Percentiles rank a stretch among this genome's conserved stretches.
These are phyloP conservation scores for Microcyclosporella mali DNA, from an alignment of 2,329 filamentous ascomycete genomes.

Conservation along the genomic window DNA sequence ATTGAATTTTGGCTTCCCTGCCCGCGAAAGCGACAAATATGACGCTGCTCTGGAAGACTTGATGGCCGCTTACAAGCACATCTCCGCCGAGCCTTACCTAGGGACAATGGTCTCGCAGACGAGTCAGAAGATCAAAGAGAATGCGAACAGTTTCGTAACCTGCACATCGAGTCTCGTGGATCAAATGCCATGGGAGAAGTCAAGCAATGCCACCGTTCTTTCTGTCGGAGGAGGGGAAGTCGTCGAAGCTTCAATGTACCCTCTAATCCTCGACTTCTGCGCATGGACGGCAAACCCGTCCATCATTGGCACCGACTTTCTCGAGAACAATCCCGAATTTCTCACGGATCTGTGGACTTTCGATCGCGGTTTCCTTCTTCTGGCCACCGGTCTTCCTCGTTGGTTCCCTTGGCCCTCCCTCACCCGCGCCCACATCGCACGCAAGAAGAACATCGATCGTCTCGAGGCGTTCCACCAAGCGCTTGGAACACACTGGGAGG, in stretches of 20 bases:
- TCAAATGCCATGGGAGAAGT: conserved; percentile 56
- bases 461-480: conserved; percentile 27
- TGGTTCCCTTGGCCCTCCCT: conserved; percentile 50
- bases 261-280: conserved; percentile 52
- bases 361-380: conserved; percentile 48
- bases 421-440: conserved; percentile 41
- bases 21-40: conserved; percentile 30
- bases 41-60: conserved; percentile 35
- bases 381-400: conserved; percentile 51
- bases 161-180: conserved; percentile 56
- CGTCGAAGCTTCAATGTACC: conserved; percentile 48
- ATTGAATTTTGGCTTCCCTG: conserved; percentile 39
- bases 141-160: conserved; percentile 52
- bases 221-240: conserved; percentile 39
- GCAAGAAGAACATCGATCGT: conserved; percentile 23
- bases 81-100: conserved; percentile 46
- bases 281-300: conserved; percentile 46
- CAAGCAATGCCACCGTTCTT: conserved; percentile 38
- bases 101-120: conserved; percentile 36
- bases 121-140: conserved; percentile 37
- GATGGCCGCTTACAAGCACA: conserved; percentile 31
- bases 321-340: conserved; percentile 48
- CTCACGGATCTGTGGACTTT: conserved; percentile 52
- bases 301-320: conserved; percentile 48
- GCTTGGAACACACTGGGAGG: conserved; percentile 28